These are phyloP conservation scores for Cystofilobasidium capitatum DNA, from an alignment of 768 basidiomycete species.

Conservation along the genomic window DNA sequence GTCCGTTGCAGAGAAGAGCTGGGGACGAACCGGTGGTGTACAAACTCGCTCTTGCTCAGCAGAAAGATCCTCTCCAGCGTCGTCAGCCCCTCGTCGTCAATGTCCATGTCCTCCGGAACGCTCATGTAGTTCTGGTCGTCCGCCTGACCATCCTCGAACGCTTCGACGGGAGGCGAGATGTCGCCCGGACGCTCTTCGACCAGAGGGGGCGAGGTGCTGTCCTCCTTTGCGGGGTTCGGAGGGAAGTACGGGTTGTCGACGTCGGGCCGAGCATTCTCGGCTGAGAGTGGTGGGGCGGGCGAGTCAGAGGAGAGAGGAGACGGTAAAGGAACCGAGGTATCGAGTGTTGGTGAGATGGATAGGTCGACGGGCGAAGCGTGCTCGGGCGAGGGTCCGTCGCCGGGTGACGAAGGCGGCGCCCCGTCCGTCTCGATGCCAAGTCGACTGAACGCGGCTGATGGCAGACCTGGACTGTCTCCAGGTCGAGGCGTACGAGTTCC, in stretches of 20 bases:
- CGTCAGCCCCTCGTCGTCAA: constrained; percentile 72
- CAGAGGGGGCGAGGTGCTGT: not conserved
- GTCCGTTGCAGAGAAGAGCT: no score
- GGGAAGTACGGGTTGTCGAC: constrained; percentile 20
- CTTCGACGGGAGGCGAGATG: not conserved
- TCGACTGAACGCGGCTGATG: no score
- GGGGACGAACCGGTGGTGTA: constrained; percentile 48
- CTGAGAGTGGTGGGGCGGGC: not conserved
- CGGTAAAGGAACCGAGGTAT: not conserved
- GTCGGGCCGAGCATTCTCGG: not conserved
- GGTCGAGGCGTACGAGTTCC: no score
- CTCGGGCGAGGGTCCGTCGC: no score
- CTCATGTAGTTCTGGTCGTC: constrained; percentile 3
- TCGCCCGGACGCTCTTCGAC: not conserved
- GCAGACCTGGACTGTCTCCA: no score
- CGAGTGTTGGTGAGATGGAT: no score
- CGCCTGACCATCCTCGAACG: not conserved
- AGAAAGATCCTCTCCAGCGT: constrained; percentile 87
- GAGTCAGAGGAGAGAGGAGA: not conserved
- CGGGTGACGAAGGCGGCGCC: no score
- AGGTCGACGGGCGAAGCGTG: no score
- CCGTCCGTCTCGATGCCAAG: no score
- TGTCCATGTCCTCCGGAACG: constrained; percentile 37
- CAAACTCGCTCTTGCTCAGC: constrained; percentile 65
- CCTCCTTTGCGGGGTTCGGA: not conserved